Evolutionary conservation across 352 stramenopile species (phyloP).

Genomic region (Globisporangium spinosum): DNA sequence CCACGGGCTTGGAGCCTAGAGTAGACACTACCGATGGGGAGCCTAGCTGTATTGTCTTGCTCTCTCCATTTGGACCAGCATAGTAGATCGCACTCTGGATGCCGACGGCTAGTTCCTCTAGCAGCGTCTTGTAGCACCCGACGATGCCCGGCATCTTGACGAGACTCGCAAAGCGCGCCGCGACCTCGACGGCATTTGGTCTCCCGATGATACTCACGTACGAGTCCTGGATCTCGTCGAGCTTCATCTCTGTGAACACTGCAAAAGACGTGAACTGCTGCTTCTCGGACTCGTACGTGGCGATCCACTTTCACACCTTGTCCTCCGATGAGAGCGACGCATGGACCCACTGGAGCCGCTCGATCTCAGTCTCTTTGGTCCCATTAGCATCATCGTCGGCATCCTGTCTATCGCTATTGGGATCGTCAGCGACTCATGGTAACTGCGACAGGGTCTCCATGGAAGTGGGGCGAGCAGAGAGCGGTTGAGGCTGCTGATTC

Average conservation of each 20-base stretch:
- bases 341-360: constrained; percentile 38
- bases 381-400: constrained; percentile 22
- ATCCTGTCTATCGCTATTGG: neutral
- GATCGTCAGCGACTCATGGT: neutral
- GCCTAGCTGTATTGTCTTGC: neutral
- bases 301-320: constrained; percentile 61
- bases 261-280: constrained; percentile 69
- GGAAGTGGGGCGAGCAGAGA: neutral
- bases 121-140: constrained; percentile 57
- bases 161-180: constrained; percentile 70
- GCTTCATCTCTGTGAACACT: constrained; percentile 72
- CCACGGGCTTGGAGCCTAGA: constrained; percentile 29
- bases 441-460: neutral
- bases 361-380: constrained; percentile 19
- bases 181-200: constrained; percentile 68
- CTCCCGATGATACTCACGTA: constrained; percentile 44
- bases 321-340: constrained; percentile 38
- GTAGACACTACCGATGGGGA: neutral
- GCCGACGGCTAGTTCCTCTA: constrained; percentile 61
- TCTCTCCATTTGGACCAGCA: neutral
- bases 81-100: constrained; percentile 63
- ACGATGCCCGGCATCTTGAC: constrained; percentile 79
- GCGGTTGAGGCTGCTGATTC: neutral
- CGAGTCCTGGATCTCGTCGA: constrained; percentile 66
- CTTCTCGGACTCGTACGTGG: constrained; percentile 64